Evolutionary conservation across 129 eudicot genomes (phyloP), one percentile per base, ranked within the genome.

Genomic region (Oenanthe sinensis): DNA sequence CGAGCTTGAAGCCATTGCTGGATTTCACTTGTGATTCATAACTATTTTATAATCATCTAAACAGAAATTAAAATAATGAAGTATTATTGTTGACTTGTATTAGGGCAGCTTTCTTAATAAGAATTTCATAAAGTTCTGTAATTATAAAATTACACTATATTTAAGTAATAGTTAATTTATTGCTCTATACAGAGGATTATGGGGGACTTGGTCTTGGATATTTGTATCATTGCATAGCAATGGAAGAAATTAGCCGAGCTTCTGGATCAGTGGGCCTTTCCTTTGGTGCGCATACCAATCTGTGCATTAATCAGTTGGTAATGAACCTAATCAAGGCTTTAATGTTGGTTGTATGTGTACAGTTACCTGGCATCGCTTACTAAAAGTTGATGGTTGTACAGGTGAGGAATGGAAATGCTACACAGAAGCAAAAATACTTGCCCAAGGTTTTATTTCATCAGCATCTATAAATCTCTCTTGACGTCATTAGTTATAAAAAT

Each of bases 121-220:
- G 15, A n/a, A n/a, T 3, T n/a, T 58, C 67, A 58, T n/a, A n/a
- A 58, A 33, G n/a, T n/a, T n/a, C 11, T 22, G 67, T 58, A 58
- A n/a, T n/a, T 3, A 26, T n/a, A 8, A n/a, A 58, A 9, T 58
- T 58, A n/a, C 76, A 72, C 5, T 43, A 58, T 78, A 3, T 81
- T 8, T 47, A 14, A 24, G 70, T 40, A 33, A 83, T n/a, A 75
- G 62, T 74, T 40, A 28, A 49, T n/a, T 55, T 43, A 42, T 46
- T 83, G 77, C 44, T n/a, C 39, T 48, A 63, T 89, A 52, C 79
- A 96, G 99, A 86, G 91, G 97, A 92, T 83, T 92, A 96, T 85
- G 99, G 99, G 76, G 99, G 99, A 77, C 90, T 96, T 83, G 97
- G 97, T 28, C 93, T 96, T 52, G 99, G 99, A 82, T 96, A 90